Conservation (phyloP, 768 basidiomycete genomes). For the Kwoniella sp. region DNA sequence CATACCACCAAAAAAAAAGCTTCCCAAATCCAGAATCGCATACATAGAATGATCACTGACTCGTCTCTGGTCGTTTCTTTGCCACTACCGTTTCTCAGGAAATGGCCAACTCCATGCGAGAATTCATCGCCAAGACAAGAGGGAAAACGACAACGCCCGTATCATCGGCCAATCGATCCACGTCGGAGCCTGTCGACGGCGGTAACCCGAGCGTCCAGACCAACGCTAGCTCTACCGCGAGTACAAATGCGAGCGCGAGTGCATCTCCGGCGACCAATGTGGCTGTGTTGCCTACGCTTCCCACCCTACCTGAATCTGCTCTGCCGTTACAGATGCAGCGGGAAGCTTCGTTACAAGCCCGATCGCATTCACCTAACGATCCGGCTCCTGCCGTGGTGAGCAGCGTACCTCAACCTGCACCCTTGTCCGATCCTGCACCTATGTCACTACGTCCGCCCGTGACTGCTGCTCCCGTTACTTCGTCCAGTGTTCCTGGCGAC, state of each 20-base stretch:
- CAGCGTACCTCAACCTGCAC: background rate
- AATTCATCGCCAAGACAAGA: slow-evolving; percentile 16
- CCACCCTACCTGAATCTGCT: background rate
- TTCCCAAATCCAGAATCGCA: no score
- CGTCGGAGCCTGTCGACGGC: slow-evolving; percentile 4
- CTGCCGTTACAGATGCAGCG: background rate
- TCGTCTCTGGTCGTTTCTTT: no score
- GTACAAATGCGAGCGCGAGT: background rate
- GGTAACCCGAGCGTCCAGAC: background rate
- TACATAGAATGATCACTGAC: no score
- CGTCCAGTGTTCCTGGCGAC: no score
- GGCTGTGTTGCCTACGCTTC: background rate
- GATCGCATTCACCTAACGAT: background rate
- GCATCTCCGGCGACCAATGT: background rate
- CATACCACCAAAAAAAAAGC: no score
- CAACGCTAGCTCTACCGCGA: background rate
- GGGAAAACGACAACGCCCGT: background rate
- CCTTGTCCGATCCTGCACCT: background rate
- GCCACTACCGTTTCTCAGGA: no score
- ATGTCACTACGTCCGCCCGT: background rate
- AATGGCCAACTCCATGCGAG: slow-evolving; percentile 10
- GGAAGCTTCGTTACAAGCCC: background rate
- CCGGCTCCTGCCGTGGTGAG: background rate
- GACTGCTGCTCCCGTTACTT: background rate
- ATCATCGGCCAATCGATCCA: slow-evolving; percentile 1